Evolutionary conservation across 352 stramenopile genomes (phyloP).

Genomic region (Globisporangium camurandrum): DNA sequence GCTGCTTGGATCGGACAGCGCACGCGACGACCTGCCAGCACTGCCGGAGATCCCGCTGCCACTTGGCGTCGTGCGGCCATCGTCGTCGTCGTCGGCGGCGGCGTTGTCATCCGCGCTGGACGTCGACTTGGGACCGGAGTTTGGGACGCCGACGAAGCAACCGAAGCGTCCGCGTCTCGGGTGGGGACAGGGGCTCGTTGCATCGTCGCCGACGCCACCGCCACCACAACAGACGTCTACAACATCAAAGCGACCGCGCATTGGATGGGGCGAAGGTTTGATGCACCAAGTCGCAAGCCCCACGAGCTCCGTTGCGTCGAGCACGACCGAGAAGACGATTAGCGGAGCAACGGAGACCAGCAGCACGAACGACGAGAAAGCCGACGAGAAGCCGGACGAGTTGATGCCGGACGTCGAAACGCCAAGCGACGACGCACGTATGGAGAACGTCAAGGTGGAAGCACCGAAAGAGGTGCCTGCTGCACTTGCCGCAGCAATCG

Average conservation of each 20-base stretch:
- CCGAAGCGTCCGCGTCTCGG: conserved; percentile 61
- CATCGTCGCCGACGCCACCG: conserved; percentile 42
- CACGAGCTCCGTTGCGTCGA: conserved; percentile 11
- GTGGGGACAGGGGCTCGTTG: conserved; percentile 80
- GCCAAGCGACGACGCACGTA: conserved; percentile 2
- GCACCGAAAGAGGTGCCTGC: background rate
- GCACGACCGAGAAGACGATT: background rate
- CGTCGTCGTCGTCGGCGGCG: no score
- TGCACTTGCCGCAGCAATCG: no score
- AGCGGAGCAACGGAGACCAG: background rate
- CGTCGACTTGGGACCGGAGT: conserved; percentile 14
- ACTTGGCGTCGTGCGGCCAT: conserved; percentile 2
- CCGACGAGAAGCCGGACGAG: background rate
- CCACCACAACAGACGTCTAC: conserved; percentile 14
- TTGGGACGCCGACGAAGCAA: conserved; percentile 36
- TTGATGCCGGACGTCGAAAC: no score
- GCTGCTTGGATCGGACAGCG: conserved; percentile 8
- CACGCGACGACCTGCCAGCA: conserved; percentile 48
- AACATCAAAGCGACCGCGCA: conserved; percentile 77
- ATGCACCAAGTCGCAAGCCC: conserved; percentile 22
- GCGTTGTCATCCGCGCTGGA: no score
- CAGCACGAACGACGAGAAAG: conserved; percentile 1
- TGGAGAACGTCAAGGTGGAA: conserved; percentile 1
- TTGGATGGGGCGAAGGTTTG: conserved; percentile 79
- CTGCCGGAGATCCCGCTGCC: conserved; percentile 63